Conservation (phyloP, 139 green algal species). For the Tetradesmus obliquus region DNA sequence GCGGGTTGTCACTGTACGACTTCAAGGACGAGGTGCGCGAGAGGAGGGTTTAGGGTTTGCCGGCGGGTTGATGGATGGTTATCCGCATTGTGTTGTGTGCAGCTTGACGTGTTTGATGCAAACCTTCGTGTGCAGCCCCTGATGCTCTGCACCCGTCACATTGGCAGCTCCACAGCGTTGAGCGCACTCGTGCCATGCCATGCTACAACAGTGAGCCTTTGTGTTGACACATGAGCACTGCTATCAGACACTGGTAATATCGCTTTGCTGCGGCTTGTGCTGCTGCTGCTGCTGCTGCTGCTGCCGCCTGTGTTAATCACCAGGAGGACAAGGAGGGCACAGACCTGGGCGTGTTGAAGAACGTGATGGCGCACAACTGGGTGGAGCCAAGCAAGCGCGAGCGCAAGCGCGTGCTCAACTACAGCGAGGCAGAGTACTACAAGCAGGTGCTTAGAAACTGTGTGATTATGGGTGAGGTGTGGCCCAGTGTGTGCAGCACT, state of each 20-base stretch:
- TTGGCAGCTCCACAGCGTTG: no score
- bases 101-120: background rate
- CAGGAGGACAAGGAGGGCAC: constrained; percentile 47
- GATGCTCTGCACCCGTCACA: no score
- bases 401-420: constrained; percentile 93
- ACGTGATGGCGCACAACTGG: constrained; percentile 86
- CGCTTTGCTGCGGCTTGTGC: background rate
- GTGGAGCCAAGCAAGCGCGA: constrained; percentile 96
- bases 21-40: constrained; percentile 80
- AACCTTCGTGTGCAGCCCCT: no score
- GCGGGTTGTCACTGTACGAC: constrained; percentile 88
- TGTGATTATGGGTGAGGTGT: background rate
- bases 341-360: constrained; percentile 57
- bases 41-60: constrained; percentile 46
- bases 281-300: constrained; percentile 19
- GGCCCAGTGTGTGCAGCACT: no score
- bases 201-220: no score
- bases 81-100: background rate
- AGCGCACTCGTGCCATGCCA: no score
- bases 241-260: background rate
- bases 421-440: constrained; percentile 74
- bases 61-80: no score
- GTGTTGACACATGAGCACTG: background rate
- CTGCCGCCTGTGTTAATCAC: background rate
- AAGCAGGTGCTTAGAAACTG: constrained; percentile 23